Evolutionary conservation across 108 stramenopile species (phyloP).

Genomic region (Nitzschia sp.): DNA sequence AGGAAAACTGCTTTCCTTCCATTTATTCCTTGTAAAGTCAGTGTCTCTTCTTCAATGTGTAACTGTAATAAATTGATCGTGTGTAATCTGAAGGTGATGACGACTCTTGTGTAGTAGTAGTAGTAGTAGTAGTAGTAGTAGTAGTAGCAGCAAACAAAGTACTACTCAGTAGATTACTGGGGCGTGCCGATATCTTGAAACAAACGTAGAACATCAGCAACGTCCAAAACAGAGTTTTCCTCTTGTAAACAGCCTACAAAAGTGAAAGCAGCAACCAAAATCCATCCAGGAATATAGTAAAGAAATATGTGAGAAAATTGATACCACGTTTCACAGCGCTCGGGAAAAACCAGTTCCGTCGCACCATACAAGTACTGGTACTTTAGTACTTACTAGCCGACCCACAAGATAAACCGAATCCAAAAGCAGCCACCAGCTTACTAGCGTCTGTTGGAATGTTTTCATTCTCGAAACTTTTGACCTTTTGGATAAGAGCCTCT

Average conservation of each 20-base stretch:
- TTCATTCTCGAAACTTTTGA: slow-evolving; percentile 1
- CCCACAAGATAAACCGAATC: slow-evolving; percentile 82
- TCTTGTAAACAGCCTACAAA: slow-evolving; percentile 72
- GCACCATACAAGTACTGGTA: too few species aligned
- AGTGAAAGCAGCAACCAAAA: not conserved
- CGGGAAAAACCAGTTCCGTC: not conserved
- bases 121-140: too few species aligned
- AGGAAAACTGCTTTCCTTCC: not conserved
- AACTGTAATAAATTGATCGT: too few species aligned
- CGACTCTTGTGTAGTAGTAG: too few species aligned
- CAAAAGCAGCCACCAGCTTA: slow-evolving; percentile 42
- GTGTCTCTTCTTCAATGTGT: too few species aligned
- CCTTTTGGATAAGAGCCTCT: not conserved
- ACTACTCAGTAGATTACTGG: too few species aligned
- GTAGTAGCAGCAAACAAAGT: too few species aligned
- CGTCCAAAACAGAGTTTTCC: slow-evolving; percentile 77
- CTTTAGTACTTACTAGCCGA: slow-evolving; percentile 50
- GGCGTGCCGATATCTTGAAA: slow-evolving; percentile 48
- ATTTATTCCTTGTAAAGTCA: not conserved
- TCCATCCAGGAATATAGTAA: not conserved
- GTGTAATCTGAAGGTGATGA: too few species aligned
- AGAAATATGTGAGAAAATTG: not conserved
- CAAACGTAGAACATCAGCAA: slow-evolving; percentile 49
- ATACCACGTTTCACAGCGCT: not conserved
- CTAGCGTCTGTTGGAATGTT: not conserved